Evolutionary conservation across 331 rosid genomes (phyloP), one percentile per base, ranked within the genome.

Genomic region (Acacia concinna): DNA sequence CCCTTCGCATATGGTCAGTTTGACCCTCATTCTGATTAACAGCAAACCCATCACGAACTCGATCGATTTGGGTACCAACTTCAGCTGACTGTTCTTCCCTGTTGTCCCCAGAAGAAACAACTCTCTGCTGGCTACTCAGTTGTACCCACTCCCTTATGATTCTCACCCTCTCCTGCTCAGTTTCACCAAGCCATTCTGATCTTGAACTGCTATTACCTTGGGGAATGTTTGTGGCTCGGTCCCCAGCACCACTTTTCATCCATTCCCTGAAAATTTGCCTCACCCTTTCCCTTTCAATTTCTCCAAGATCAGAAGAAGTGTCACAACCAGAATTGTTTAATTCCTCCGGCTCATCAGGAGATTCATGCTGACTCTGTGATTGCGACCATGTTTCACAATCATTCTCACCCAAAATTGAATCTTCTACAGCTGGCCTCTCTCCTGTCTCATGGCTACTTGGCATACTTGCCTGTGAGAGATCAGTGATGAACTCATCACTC

Each of bases 111-210:
- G 70, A 83, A 76, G 91, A 74, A 75, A 78, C 74, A 60, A 83
- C 88, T 68, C 92, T 83, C 78, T 85, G 94, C 88, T 82, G 97
- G 85, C 92, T 84, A 89, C 91, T 96, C 85, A 79, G 78, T 74
- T 85, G 96, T 51, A 87, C 94, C 99, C 94, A 87, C 85, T 93
- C 98, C 88, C 99, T 91, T 75, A 87, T 82, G 79, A 84, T 71
- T 81, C 97, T 88, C 79, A 90, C 98, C 84, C 98, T 87, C 85
- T 88, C 99, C 89, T 89, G 99, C 83, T 93, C 98, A 52, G 86
- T 88, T 90, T 91, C 97, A 76, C 92, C 98, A 6, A 84, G 94
- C 88, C 96, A 86, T 69, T 86, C 94, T 34, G 89, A 89, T 87
- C 93, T 88, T 71, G 90, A 79, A 79, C 87, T 71, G 65, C 51